A percentile compares a stretch with the other conserved stretches of the same genome.
Conservation (phyloP, 2,329 filamentous ascomycete genomes). For the Nigrospora osmanthi region DNA sequence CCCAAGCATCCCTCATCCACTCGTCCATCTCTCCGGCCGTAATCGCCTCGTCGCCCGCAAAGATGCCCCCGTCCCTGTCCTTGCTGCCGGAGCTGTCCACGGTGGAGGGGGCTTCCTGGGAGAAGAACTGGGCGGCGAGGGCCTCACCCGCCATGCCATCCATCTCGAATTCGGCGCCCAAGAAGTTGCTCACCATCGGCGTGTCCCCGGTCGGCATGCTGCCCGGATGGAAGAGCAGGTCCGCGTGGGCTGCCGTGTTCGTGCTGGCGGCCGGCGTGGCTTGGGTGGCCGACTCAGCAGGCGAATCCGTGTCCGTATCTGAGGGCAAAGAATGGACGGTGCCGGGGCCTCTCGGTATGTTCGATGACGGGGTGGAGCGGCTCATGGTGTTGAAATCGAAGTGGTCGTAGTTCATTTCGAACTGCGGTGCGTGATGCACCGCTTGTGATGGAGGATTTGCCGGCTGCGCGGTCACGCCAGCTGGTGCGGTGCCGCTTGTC, state of each 20-base stretch:
- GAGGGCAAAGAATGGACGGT: conserved; percentile 19
- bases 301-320: conserved; percentile 18
- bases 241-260: neutral
- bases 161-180: conserved; percentile 15
- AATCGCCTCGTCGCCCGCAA: conserved; percentile 4
- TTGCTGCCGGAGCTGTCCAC: conserved; percentile 9
- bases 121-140: conserved; percentile 21
- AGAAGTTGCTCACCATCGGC: conserved; percentile 11
- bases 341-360: conserved; percentile 10
- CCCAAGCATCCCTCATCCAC: conserved; percentile 30
- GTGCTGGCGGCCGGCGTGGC: neutral
- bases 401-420: neutral
- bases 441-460: conserved; percentile 1
- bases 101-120: conserved; percentile 15
- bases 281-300: conserved; percentile 8
- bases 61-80: neutral
- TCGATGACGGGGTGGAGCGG: conserved; percentile 5
- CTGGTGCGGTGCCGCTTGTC: conserved; percentile 5
- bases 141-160: conserved; percentile 21
- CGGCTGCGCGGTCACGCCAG: neutral
- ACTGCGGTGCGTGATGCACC: no score
- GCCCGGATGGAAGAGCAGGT: neutral
- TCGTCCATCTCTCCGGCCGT: conserved; percentile 21
- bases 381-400: neutral
- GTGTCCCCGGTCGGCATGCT: neutral